phyloP scores from a whole-genome alignment of 331 rosid species.

The Quercus tomentella region DNA sequence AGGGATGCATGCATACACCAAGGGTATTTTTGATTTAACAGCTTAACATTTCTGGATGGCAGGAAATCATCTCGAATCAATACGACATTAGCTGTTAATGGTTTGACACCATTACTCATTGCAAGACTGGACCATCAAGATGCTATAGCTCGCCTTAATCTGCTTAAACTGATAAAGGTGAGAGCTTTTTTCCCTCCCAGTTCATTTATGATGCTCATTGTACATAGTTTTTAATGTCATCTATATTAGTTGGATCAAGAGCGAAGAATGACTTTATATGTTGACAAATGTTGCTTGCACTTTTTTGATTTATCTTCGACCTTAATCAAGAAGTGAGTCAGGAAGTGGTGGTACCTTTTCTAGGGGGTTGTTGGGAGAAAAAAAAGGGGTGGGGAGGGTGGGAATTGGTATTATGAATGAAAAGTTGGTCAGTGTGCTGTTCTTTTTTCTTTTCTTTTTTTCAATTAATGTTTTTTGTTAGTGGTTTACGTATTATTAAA shows the following conservation, averaged over 20 bases:
- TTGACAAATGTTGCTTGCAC: too few species aligned
- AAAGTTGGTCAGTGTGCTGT: too few species aligned
- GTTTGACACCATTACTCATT: conserved; percentile 88
- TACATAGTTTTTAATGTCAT: neutral
- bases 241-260: neutral
- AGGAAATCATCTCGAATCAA: conserved; percentile 96
- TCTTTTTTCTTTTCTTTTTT: too few species aligned
- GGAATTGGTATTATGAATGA: too few species aligned
- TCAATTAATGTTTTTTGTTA: too few species aligned
- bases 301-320: neutral
- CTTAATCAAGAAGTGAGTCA: too few species aligned
- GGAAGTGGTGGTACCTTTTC: too few species aligned
- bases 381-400: too few species aligned
- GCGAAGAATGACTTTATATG: neutral
- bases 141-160: conserved; percentile 98
- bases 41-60: conserved; percentile 26
- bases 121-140: conserved; percentile 96
- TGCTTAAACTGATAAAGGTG: conserved; percentile 96
- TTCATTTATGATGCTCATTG: neutral
- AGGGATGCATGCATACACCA: too few species aligned
- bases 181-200: neutral
- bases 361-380: too few species aligned
- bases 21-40: neutral
- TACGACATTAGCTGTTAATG: conserved; percentile 93
- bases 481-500: too few species aligned